Conservation (phyloP, 1,284 basidiomycete genomes). For the Rhodofomes roseus region DNA sequence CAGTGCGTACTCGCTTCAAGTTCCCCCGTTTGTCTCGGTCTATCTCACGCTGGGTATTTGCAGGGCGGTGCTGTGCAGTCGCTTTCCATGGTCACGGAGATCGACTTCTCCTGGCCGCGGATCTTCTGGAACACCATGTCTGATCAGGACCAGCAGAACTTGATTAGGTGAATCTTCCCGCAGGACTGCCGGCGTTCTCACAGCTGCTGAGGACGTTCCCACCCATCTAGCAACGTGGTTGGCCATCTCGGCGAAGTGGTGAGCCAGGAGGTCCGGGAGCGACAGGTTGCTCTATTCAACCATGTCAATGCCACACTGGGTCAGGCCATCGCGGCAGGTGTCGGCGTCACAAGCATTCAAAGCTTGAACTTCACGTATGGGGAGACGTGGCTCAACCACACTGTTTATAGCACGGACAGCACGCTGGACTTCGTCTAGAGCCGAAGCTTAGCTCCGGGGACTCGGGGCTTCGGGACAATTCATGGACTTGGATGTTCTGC, state of each 20-base stretch:
- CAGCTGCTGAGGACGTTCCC: not conserved
- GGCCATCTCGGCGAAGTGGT: constrained; percentile 34
- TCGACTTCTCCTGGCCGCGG: constrained; percentile 44
- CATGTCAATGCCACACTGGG: constrained; percentile 34
- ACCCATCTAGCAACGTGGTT: constrained; percentile 30
- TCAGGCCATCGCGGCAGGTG: constrained; percentile 31
- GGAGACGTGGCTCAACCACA: constrained; percentile 26
- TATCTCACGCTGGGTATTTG: not conserved
- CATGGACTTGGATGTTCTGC: no score
- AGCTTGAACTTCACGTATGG: constrained; percentile 19
- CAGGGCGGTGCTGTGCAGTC: constrained; percentile 31
- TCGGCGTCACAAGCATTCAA: constrained; percentile 21
- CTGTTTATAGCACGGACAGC: constrained; percentile 18
- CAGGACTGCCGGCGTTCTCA: not conserved
- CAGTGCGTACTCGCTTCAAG: constrained; percentile 17
- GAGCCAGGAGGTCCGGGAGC: constrained; percentile 27
- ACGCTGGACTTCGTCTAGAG: constrained; percentile 14
- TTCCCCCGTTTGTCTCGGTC: not conserved
- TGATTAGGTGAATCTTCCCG: constrained; percentile 26
- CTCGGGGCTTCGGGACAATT: no score
- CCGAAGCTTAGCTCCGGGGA: no score
- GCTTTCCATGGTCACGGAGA: constrained; percentile 29
- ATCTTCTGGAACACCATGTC: constrained; percentile 38
- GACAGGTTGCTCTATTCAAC: constrained; percentile 32
- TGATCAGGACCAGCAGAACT: constrained; percentile 32